A percentile compares a stretch with the other conserved stretches of the same genome.
phyloP scores from a whole-genome alignment of 805 yeast species.

The Metschnikowia orientalis region DNA sequence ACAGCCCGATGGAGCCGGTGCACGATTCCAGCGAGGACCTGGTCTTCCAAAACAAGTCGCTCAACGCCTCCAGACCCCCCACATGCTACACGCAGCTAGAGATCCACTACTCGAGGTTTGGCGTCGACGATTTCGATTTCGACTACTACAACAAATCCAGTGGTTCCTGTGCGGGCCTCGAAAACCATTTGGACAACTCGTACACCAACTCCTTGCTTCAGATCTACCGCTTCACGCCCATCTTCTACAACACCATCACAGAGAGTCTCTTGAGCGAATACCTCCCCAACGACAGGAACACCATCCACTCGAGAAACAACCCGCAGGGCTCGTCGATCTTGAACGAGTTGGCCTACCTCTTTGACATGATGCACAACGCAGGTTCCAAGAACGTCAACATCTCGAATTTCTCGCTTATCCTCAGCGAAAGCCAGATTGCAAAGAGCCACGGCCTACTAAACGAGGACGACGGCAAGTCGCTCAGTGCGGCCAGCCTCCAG shows the following conservation, averaged over 20 bases:
- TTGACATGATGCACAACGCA: constrained; percentile 87
- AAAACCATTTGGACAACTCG: constrained; percentile 76
- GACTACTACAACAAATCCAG: constrained; percentile 70
- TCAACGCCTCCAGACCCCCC: constrained; percentile 48
- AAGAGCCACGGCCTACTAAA: constrained; percentile 49
- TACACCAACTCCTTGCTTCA: constrained; percentile 73
- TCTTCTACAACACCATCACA: constrained; percentile 61
- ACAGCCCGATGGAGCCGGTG: constrained; percentile 7
- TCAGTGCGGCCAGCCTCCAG: constrained; percentile 43
- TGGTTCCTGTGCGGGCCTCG: constrained; percentile 68
- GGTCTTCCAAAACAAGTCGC: constrained; percentile 21
- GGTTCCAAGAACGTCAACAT: constrained; percentile 69
- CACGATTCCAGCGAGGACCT: constrained; percentile 7
- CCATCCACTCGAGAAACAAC: constrained; percentile 25
- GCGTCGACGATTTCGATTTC: constrained; percentile 92
- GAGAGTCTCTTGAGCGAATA: constrained; percentile 47
- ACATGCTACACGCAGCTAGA: constrained; percentile 64
- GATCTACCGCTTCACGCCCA: constrained; percentile 71
- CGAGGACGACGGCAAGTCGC: constrained; percentile 42
- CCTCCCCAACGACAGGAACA: constrained; percentile 39
- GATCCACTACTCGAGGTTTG: constrained; percentile 81
- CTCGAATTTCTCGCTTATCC: constrained; percentile 59
- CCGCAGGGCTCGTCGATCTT: constrained; percentile 51
- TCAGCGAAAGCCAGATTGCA: constrained; percentile 43
- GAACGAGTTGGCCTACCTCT: constrained; percentile 81